Conservation (phyloP, 129 eudicot species). For the Artemisia argyi region DNA sequence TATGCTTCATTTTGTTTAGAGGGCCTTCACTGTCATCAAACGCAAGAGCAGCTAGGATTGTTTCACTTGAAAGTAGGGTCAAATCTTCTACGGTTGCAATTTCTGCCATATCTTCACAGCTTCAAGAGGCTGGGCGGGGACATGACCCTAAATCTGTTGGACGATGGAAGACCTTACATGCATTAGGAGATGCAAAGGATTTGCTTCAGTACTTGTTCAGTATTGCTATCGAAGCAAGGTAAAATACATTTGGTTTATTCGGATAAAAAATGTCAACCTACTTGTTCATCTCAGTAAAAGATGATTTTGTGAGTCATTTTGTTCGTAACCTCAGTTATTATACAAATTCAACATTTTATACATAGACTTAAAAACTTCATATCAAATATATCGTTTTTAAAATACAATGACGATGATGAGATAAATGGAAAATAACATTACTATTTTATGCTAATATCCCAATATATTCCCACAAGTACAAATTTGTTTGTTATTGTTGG, state of each 20-base stretch:
- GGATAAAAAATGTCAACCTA: not conserved
- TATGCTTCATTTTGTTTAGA: slow-evolving; percentile 33
- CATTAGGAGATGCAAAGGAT: slow-evolving; percentile 91
- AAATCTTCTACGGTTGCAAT: slow-evolving; percentile 71
- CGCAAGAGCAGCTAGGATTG: slow-evolving; percentile 74
- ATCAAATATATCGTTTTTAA: no score
- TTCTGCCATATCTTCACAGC: slow-evolving; percentile 70
- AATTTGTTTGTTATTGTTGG: slow-evolving; percentile 5
- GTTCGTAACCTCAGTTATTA: no score
- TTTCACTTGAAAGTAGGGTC: slow-evolving; percentile 84
- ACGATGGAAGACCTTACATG: slow-evolving; percentile 74
- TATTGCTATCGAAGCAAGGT: slow-evolving; percentile 75
- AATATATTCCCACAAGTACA: not conserved
- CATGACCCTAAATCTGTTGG: slow-evolving; percentile 57
- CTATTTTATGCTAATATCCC: not conserved
- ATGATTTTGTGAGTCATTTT: no score
- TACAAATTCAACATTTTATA: no score
- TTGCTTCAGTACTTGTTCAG: slow-evolving; percentile 79
- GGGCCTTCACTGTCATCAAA: slow-evolving; percentile 68
- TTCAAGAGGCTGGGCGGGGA: slow-evolving; percentile 86
- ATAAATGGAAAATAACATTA: no score
- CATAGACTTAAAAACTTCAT: no score
- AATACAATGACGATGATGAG: no score
- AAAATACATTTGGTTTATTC: not conserved
- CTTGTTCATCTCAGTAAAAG: no score